Base-by-base conservation (phyloP, 2,329 filamentous ascomycete species). In the Penicillium sp. region DNA sequence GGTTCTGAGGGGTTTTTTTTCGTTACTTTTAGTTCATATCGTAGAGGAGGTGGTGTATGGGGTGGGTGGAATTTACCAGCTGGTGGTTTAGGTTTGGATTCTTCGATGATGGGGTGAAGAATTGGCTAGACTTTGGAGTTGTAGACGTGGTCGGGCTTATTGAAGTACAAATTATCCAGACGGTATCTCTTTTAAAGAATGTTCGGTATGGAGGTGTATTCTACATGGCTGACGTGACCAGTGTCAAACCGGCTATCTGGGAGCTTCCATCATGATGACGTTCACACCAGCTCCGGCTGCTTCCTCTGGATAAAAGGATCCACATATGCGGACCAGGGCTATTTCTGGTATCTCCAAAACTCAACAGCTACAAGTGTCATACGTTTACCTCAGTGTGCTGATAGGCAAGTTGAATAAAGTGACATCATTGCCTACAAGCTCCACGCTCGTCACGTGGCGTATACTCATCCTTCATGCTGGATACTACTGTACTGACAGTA, bases 201-300 rank as follows among this genome's bases (percentile, higher is more conserved):
- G 47, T 8, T 50, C 34, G n/a, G 17, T 35, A 35, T 51, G 6
- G 7, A 37, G 5, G 5, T 31, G 8, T 39, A 34, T 28, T 28
- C 35, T 39, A 52, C 12, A 28, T n/a, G 50, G 41, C 57, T 67
- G 62, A 67, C 61, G 61, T 67, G 56, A 59, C 55, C 57, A 50
- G 28, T 37, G 25, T 17, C 57, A 54, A 61, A 68, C 63, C 60
- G 55, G 63, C 28, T 54, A 60, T 35, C 25, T 54, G 43, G 50
- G 55, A 22, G 22, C 42, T 68, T 69, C 25, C 60, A 75, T 73
- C 60, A 75, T 69, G 28, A 76, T 70, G 66, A 70, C 67, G 68
- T 77, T 64, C 7, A 64, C n/a, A 48, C n/a, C 41, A 47, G 22
- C 35, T 17, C 3, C 35, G 4, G n/a, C 12, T 31, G 22, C 15